phyloP scores from a whole-genome alignment of 495 filamentous ascomycete genomes.

The Bacidia rubella region DNA sequence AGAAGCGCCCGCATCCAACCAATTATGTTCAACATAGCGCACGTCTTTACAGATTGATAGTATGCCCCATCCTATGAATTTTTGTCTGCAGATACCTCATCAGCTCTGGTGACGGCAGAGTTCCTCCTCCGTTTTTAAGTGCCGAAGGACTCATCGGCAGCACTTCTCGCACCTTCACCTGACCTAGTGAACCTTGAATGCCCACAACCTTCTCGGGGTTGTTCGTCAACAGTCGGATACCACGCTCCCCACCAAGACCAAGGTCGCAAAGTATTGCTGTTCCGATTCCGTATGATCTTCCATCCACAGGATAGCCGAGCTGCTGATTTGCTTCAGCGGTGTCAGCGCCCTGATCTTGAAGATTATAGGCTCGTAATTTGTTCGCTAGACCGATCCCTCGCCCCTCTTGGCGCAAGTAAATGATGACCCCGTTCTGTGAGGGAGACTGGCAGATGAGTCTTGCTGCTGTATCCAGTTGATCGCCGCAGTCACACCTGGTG shows the following conservation, averaged over 20 bases:
- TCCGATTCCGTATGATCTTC: constrained; percentile 81
- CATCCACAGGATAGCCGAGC: constrained; percentile 85
- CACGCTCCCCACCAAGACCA: constrained; percentile 48
- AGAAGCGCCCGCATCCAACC: too few species aligned
- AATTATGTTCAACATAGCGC: too few species aligned
- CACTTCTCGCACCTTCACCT: constrained; percentile 75
- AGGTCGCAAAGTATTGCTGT: constrained; percentile 88
- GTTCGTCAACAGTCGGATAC: constrained; percentile 83
- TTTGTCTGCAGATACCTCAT: constrained; percentile 89
- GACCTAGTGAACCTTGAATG: constrained; percentile 77
- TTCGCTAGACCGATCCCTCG: constrained; percentile 87
- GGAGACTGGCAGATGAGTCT: constrained; percentile 74
- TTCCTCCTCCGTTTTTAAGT: constrained; percentile 68
- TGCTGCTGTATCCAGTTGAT: constrained; percentile 92
- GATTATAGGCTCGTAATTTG: constrained; percentile 95
- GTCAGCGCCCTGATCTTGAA: constrained; percentile 88
- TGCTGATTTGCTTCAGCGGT: constrained; percentile 92
- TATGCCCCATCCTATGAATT: constrained; percentile 61
- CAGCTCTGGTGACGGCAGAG: constrained; percentile 71
- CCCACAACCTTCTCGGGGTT: constrained; percentile 95
- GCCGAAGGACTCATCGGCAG: constrained; percentile 89
- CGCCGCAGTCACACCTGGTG: constrained; percentile 90
- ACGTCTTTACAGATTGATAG: constrained; percentile 39
- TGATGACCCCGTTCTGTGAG: constrained; percentile 69
- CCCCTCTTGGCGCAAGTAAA: constrained; percentile 92